Percentiles rank a stretch among this genome's conserved stretches.
Conservation (phyloP, 2,329 filamentous ascomycete species). For the Trichoderma gracile region DNA sequence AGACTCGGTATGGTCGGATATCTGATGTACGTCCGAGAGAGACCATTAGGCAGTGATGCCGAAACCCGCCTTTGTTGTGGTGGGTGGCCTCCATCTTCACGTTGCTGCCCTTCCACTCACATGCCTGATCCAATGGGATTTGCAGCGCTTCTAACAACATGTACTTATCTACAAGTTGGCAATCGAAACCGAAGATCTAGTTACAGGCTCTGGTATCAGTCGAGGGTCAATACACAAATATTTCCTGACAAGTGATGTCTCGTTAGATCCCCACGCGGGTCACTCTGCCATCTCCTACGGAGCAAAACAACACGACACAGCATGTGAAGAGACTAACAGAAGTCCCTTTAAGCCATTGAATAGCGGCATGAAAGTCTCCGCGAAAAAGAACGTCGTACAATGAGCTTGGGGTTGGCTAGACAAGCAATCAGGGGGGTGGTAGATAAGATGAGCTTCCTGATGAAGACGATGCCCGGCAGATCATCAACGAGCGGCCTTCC, state of each 20-base stretch:
- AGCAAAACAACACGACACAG: not conserved
- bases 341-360: not conserved
- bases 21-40: not conserved
- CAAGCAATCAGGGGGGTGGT: not conserved
- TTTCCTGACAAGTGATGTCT: not conserved
- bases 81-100: not conserved
- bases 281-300: not conserved
- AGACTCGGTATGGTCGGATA: not conserved
- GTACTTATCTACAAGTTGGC: not conserved
- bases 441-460: constrained; percentile 22
- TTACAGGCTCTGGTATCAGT: not conserved
- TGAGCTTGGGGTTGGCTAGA: not conserved
- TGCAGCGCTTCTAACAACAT: too few species aligned
- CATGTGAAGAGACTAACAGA: not conserved
- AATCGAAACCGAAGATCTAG: not conserved
- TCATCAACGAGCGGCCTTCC: constrained; percentile 15
- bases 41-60: not conserved
- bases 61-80: not conserved
- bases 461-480: constrained; percentile 2
- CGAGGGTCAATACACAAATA: not conserved
- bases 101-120: not conserved
- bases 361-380: constrained; percentile 1
- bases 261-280: not conserved
- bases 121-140: too few species aligned
- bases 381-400: not conserved